Evolutionary conservation across 2,329 filamentous ascomycete genomes (phyloP), one percentile per base, ranked within the genome.

Genomic region (Cladosporium austrohemisphaericum): DNA sequence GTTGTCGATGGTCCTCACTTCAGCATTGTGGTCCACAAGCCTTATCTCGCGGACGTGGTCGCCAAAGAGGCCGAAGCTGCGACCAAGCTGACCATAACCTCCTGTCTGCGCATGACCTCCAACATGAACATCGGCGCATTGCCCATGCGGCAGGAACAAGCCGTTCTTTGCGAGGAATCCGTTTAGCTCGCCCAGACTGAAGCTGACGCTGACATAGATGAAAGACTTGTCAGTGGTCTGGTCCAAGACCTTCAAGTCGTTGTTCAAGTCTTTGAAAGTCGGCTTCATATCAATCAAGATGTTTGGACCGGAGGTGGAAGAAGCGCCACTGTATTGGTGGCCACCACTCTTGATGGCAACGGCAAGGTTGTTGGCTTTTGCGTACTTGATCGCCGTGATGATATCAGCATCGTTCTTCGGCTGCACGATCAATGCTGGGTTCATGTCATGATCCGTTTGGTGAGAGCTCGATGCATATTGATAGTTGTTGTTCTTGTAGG

Each of bases 261-360:
- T 23, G 32, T 65, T 53, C 2, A 57, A 46, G 3, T 58, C 63
- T 52, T 60, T 62, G 59, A 70, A 74, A 0, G 70, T 70, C 26
- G 65, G 60, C 52, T 66, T 62, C 2, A 76, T 64, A 43, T 76
- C 72, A 13, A 77, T 56, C 51, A 75, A 73, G 45, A 77, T 76
- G 41, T 74, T 74, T 1, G 64, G 62, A 3, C 63, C 67, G 19
- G 64, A 58, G 0, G 73, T 75, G 0, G 74, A 76, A 0, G 68
- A 76, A 10, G 74, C 74, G 16, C 74, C 74, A 43, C 70, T 73
- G 55, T 77, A 77, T 53, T 76, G 73, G 48, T 77, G 74, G 1
- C 74, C 74, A 0, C 74, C 74, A 1, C 65, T 76, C 51, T 66
- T 70, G 49, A 76, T 67, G 8, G 75, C 71, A 1, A 77, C 65